phyloP scores from a whole-genome alignment of 306 rosid genomes.

The Corylus avellana region DNA sequence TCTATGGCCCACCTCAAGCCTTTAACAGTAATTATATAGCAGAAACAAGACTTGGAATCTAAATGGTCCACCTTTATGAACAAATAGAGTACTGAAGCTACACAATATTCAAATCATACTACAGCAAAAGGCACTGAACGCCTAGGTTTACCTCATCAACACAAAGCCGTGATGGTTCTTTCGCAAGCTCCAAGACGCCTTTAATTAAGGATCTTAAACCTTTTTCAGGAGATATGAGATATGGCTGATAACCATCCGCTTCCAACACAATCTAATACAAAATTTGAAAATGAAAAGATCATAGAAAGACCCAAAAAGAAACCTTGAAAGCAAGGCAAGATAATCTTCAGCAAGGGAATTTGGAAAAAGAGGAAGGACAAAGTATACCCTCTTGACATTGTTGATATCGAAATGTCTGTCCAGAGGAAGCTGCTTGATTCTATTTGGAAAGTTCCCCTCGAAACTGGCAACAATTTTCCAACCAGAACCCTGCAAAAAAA shows the following conservation, averaged over 20 bases:
- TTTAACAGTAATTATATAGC: not conserved
- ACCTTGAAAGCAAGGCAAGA: slow-evolving; percentile 1
- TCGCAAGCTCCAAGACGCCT: slow-evolving; percentile 96
- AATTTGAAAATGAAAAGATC: slow-evolving; percentile 17
- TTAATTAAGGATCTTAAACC: slow-evolving; percentile 95
- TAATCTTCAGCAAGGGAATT: not conserved
- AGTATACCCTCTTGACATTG: slow-evolving; percentile 90
- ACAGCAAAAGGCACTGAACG: slow-evolving; percentile 4
- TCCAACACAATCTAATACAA: slow-evolving; percentile 84
- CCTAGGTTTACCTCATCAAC: slow-evolving; percentile 86
- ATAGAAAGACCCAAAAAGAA: not conserved
- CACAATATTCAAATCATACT: not conserved
- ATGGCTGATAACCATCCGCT: slow-evolving; percentile 99
- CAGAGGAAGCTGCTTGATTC: slow-evolving; percentile 92
- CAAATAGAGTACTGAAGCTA: slow-evolving; percentile 5
- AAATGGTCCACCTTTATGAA: not conserved
- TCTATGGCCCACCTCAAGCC: not conserved
- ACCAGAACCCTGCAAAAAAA: slow-evolving; percentile 82
- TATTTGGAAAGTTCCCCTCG: slow-evolving; percentile 91
- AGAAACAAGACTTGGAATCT: not conserved
- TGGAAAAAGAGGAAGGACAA: slow-evolving; percentile 12
- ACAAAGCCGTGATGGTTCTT: slow-evolving; percentile 96
- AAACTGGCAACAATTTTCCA: slow-evolving; percentile 98
- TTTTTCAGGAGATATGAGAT: slow-evolving; percentile 98
- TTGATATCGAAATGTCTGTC: slow-evolving; percentile 96